Conservation (phyloP, 192 early-diverging fungal genomes). For the Endogone sp. region DNA sequence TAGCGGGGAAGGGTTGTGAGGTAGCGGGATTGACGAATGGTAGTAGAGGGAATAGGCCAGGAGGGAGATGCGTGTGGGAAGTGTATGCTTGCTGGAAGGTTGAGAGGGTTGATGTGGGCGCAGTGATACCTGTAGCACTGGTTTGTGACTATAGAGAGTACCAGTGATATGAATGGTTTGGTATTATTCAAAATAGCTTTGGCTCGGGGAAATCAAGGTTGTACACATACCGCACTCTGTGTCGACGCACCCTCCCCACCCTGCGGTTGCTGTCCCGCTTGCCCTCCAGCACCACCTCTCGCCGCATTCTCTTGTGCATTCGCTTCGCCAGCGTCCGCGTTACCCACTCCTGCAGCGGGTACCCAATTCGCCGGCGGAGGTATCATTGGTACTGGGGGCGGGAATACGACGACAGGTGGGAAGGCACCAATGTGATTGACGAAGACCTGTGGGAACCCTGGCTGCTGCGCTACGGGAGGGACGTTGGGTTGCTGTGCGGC, state of each 20-base stretch:
- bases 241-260: conserved; percentile 3
- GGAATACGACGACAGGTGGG: conserved; percentile 16
- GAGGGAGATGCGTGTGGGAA: conserved; percentile 1
- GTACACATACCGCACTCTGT: conserved; percentile 20
- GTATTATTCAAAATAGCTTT: too few species aligned
- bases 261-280: conserved; percentile 5
- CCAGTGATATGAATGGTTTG: too few species aligned
- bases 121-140: too few species aligned
- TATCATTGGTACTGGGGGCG: conserved; percentile 21
- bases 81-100: conserved; percentile 2
- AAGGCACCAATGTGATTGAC: neutral
- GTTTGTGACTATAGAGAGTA: too few species aligned
- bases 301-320: neutral
- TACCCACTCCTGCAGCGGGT: conserved; percentile 10
- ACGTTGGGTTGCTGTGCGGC: neutral
- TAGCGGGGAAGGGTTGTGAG: neutral
- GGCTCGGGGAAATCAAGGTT: too few species aligned
- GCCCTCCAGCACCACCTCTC: conserved; percentile 6
- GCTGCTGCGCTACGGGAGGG: neutral
- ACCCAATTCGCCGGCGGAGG: conserved; percentile 5
- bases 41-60: conserved; percentile 10
- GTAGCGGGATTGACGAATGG: conserved; percentile 30
- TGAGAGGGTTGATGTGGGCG: too few species aligned
- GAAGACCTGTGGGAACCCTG: neutral
- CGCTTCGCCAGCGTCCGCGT: conserved; percentile 1